These are phyloP conservation scores for Chalara sp. DNA, from an alignment of 2,329 filamentous ascomycete genomes.

Conservation along the genomic window DNA sequence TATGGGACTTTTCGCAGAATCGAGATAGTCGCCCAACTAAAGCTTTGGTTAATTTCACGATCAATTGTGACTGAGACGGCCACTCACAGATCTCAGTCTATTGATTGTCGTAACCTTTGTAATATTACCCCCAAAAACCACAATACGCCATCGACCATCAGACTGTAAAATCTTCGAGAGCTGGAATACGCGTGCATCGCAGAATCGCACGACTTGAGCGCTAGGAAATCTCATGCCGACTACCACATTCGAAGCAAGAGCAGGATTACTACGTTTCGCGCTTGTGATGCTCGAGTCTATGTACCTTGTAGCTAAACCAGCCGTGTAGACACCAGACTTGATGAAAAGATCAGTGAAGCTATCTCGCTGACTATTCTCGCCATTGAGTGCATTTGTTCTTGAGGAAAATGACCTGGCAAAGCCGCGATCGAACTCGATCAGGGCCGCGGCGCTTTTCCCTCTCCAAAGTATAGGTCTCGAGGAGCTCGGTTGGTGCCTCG, in stretches of 20 bases:
- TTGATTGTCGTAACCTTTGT: slow-evolving; percentile 14
- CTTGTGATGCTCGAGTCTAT: slow-evolving; percentile 41
- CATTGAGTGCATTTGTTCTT: slow-evolving; percentile 26
- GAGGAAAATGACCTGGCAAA: slow-evolving; percentile 47
- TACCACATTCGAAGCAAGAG: slow-evolving; percentile 34
- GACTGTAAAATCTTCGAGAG: slow-evolving; percentile 41
- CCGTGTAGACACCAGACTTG: slow-evolving; percentile 50
- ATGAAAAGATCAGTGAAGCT: slow-evolving; percentile 49
- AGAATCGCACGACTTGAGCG: slow-evolving; percentile 51
- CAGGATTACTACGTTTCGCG: slow-evolving; percentile 24
- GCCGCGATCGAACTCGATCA: slow-evolving; percentile 54
- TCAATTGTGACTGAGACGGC: neutral
- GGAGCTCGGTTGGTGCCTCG: slow-evolving; percentile 33
- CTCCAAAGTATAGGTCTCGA: slow-evolving; percentile 48
- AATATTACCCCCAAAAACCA: slow-evolving; percentile 42
- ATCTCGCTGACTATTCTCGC: slow-evolving; percentile 32
- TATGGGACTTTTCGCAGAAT: slow-evolving; percentile 34
- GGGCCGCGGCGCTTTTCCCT: slow-evolving; percentile 43
- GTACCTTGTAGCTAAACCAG: slow-evolving; percentile 51
- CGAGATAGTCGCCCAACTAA: slow-evolving; percentile 34
- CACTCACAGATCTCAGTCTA: slow-evolving; percentile 33
- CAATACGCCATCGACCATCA: slow-evolving; percentile 43
- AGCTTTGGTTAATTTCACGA: neutral
- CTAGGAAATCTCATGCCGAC: slow-evolving; percentile 52
- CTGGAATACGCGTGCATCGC: slow-evolving; percentile 51